These are phyloP conservation scores for Clathrus columnatus DNA, from an alignment of 768 basidiomycete species.

Conservation along the genomic window DNA sequence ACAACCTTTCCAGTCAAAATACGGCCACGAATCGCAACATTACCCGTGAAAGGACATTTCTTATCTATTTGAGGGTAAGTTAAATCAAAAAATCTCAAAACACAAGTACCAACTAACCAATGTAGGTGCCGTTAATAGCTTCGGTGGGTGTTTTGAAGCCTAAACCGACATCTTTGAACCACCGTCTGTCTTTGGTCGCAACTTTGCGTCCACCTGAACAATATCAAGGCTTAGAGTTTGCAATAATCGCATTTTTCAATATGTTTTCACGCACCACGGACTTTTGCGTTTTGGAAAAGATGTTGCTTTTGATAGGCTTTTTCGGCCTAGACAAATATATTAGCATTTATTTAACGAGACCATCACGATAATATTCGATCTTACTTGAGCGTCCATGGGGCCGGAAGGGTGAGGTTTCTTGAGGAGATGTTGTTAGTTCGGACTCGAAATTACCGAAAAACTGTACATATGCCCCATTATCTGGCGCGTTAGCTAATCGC, in stretches of 20 bases:
- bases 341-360: background rate
- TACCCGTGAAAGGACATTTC: conserved; percentile 98
- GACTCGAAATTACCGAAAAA: conserved; percentile 32
- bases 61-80: conserved; percentile 67
- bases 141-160: conserved; percentile 95
- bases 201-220: conserved; percentile 82
- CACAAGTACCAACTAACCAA: conserved; percentile 50
- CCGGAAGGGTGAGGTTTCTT: conserved; percentile 15
- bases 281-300: conserved; percentile 96
- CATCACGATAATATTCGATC: conserved; percentile 10
- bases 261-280: conserved; percentile 57
- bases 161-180: conserved; percentile 98
- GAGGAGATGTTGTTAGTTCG: conserved; percentile 15
- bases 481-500: conserved; percentile 10
- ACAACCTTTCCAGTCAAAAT: conserved; percentile 97
- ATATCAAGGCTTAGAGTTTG: background rate
- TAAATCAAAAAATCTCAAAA: background rate
- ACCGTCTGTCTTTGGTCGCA: conserved; percentile 89
- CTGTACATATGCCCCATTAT: conserved; percentile 26
- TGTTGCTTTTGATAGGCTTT: conserved; percentile 97
- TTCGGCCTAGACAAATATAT: conserved; percentile 61
- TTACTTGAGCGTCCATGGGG: conserved; percentile 33
- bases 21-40: conserved; percentile 96
- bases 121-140: conserved; percentile 93
- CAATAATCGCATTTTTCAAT: background rate